phyloP scores from a whole-genome alignment of 1,284 basidiomycete species.

The Fomitopsis pinicola region DNA sequence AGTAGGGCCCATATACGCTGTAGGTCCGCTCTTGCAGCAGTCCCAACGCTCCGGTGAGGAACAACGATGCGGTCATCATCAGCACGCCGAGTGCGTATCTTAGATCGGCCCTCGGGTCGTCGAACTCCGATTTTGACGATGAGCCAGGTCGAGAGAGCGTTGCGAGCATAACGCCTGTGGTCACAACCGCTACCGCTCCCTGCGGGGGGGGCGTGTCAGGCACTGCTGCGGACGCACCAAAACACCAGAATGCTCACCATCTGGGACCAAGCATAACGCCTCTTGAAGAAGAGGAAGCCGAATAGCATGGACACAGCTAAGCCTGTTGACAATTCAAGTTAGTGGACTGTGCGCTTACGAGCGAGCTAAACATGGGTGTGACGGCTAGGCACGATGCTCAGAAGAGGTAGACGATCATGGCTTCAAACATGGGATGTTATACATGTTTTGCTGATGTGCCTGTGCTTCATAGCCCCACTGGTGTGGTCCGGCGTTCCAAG shows the following conservation, averaged over 20 bases:
- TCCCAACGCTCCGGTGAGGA: slow-evolving; percentile 75
- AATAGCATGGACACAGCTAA: slow-evolving; percentile 68
- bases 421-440: too few species aligned
- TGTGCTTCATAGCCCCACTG: too few species aligned
- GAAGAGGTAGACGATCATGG: too few species aligned
- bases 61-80: slow-evolving; percentile 67
- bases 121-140: slow-evolving; percentile 25
- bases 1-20: slow-evolving; percentile 65
- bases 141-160: slow-evolving; percentile 62
- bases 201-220: slow-evolving; percentile 24
- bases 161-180: slow-evolving; percentile 70
- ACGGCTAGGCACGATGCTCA: too few species aligned
- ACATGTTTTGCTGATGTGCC: too few species aligned
- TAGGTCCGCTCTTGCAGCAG: slow-evolving; percentile 83
- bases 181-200: slow-evolving; percentile 71
- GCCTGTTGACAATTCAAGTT: slow-evolving; percentile 31
- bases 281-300: slow-evolving; percentile 52
- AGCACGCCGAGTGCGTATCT: slow-evolving; percentile 67
- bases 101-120: slow-evolving; percentile 31
- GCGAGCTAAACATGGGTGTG: neutral
- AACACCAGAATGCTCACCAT: slow-evolving; percentile 40
- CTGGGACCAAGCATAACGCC: slow-evolving; percentile 59
- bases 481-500: too few species aligned
- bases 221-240: too few species aligned
- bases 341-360: neutral